A percentile compares a stretch with the other conserved stretches of the same genome.
Conservation (phyloP, 768 basidiomycete species). For the Tulasnella sp. region DNA sequence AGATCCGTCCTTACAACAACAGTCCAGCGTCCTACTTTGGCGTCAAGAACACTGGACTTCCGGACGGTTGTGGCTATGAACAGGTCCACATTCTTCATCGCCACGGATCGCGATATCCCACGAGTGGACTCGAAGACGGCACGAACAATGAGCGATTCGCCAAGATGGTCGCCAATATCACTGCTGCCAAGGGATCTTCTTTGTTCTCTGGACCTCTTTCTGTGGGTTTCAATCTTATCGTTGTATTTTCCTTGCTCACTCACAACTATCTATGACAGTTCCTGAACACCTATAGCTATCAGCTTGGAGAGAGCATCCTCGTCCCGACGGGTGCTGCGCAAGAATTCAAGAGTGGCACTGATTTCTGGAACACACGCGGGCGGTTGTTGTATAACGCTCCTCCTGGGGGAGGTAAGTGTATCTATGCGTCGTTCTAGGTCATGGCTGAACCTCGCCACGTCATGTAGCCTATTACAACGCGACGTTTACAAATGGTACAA, state of each 20-base stretch:
- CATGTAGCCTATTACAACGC: slow-evolving; percentile 2
- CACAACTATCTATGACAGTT: neutral
- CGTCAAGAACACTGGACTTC: neutral
- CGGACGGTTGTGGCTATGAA: slow-evolving; percentile 4
- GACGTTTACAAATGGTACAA: neutral
- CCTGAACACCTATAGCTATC: no score
- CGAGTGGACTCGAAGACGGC: neutral
- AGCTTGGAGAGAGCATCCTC: neutral
- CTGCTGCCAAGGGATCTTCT: neutral
- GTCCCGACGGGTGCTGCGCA: neutral
- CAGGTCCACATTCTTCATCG: slow-evolving; percentile 4
- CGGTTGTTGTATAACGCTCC: neutral
- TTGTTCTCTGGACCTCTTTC: no score
- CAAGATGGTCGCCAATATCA: neutral
- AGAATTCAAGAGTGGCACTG: neutral
- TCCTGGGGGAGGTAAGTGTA: neutral
- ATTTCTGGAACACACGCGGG: neutral
- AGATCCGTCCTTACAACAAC: slow-evolving; percentile 4
- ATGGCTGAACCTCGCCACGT: neutral
- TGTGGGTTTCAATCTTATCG: no score
- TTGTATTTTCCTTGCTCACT: neutral
- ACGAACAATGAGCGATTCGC: neutral
- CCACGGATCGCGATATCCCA: slow-evolving; percentile 3
- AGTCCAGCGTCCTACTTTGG: neutral
- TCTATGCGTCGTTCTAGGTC: neutral